phyloP scores from a whole-genome alignment of 805 yeast genomes.

The Kuraishia cidri region DNA sequence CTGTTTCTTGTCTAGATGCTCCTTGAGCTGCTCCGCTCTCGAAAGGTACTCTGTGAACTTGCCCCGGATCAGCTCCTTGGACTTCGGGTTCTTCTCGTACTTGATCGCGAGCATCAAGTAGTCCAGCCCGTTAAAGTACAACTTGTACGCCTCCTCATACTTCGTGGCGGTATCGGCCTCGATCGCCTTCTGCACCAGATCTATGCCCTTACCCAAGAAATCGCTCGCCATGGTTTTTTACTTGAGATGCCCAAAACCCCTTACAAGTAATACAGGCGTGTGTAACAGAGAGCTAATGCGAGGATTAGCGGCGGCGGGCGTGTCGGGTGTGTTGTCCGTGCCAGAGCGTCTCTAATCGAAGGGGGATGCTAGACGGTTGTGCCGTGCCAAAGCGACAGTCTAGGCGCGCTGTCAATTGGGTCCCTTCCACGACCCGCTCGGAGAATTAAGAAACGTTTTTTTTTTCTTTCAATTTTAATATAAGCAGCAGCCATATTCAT shows the following conservation, averaged over 20 bases:
- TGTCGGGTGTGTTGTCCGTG: too few species aligned
- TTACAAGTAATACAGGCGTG: too few species aligned
- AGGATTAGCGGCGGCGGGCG: not conserved
- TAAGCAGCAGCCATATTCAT: too few species aligned
- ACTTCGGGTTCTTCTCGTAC: conserved; percentile 84
- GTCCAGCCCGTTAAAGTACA: conserved; percentile 88
- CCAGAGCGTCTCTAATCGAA: too few species aligned
- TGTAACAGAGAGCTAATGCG: too few species aligned
- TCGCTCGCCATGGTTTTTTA: conserved; percentile 43
- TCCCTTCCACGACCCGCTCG: too few species aligned
- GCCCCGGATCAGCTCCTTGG: conserved; percentile 80
- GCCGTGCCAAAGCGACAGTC: too few species aligned
- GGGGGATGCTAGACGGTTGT: too few species aligned
- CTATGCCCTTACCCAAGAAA: conserved; percentile 91
- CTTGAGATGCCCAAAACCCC: too few species aligned
- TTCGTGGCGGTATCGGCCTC: conserved; percentile 86
- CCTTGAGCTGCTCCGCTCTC: conserved; percentile 90
- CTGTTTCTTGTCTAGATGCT: conserved; percentile 63
- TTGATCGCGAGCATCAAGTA: conserved; percentile 93
- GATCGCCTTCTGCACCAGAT: conserved; percentile 87
- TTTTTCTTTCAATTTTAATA: too few species aligned
- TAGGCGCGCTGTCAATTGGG: too few species aligned
- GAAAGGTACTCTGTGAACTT: conserved; percentile 87
- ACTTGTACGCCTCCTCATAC: conserved; percentile 90
- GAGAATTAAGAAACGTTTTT: too few species aligned